phyloP scores from a whole-genome alignment of 2,329 filamentous ascomycete species.

The Fusarium fracticaudum region DNA sequence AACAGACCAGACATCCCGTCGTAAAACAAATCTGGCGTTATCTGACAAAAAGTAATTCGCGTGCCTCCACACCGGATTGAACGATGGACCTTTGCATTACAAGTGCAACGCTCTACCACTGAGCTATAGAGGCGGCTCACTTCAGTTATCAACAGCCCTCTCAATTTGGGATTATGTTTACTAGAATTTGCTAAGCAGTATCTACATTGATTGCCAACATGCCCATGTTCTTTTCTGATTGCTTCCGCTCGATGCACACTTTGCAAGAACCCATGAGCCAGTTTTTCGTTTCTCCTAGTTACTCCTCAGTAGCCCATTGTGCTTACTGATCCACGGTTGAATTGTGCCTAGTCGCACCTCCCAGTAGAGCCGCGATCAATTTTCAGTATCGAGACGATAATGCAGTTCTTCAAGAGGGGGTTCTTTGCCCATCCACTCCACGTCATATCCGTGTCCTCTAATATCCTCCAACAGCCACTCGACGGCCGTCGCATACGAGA shows the following conservation, averaged over 20 bases:
- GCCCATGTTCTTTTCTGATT: not conserved
- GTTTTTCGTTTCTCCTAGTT: too few relatives aligned
- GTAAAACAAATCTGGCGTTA: fast-evolving
- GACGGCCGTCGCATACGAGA: conserved; percentile 4
- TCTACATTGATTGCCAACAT: not conserved
- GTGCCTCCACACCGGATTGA: conserved; percentile 27
- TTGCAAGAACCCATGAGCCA: too few relatives aligned
- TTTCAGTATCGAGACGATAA: too few relatives aligned
- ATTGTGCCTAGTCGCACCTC: fast-evolving
- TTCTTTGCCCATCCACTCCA: not conserved
- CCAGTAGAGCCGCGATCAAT: not conserved
- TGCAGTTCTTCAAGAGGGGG: too few relatives aligned
- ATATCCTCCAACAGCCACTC: conserved; percentile 22
- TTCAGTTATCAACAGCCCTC: fast-evolving
- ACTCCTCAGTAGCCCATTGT: too few relatives aligned
- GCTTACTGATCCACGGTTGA: too few relatives aligned
- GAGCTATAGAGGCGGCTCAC: conserved; percentile 15
- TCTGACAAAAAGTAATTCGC: not conserved
- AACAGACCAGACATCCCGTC: fast-evolving
- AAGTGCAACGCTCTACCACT: conserved; percentile 29
- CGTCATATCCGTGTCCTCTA: not conserved
- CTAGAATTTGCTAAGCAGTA: fast-evolving
- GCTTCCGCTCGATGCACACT: not conserved
- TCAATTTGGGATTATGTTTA: fast-evolving
- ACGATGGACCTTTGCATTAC: conserved; percentile 30